Base-by-base conservation (phyloP, 345 rosid species). In the Balakata baccata region DNA sequence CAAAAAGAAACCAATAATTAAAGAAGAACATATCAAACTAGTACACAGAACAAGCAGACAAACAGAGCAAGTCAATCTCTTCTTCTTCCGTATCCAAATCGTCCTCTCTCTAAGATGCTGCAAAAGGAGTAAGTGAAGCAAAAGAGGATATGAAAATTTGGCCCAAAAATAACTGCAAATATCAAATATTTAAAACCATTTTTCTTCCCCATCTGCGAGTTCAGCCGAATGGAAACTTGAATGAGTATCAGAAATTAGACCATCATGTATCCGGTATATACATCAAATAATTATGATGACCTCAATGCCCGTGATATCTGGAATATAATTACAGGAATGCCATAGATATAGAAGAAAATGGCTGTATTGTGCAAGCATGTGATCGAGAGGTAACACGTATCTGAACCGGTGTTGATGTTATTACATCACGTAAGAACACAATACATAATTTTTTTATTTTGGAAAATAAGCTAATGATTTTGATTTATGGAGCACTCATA, bases 121-220 rank as follows among this genome's bases (percentile, higher is more conserved):
- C 22, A 53, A 59, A 68, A 47, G 75, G 47, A 74, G 71, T 49
- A 59, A 72, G 74, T 53, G 61, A 72, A 22, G 51, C 68, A 53
- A 70, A 23, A 73, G 54, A 73, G 50, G 64, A 50, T 52, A 45
- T 46, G 43, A 54, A 52, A 66, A 46, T 47, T 66, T n/a, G n/a
- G n/a, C 69, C n/a, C 14, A 47, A 22, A 67, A 66, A 45, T 10
- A 37, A 14, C 7, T 20, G 29, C 6, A 14, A 9, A 12, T 43
- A 25, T 25, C 7, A 52, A n/a, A 51, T 23, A 17, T 11, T 29
- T 20, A 70, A 51, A 14, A 23, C 56, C 47, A 43, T 46, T 59
- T 64, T 20, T 14, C 52, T 61, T 68, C 63, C 58, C 64, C 58
- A 20, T 56, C 17, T 64, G 16, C 38, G 72, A 66, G 61, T 61